Percentiles rank a stretch among this genome's conserved stretches.
phyloP scores from a whole-genome alignment of 495 filamentous ascomycete species.

The Lentithecium fluviatile region DNA sequence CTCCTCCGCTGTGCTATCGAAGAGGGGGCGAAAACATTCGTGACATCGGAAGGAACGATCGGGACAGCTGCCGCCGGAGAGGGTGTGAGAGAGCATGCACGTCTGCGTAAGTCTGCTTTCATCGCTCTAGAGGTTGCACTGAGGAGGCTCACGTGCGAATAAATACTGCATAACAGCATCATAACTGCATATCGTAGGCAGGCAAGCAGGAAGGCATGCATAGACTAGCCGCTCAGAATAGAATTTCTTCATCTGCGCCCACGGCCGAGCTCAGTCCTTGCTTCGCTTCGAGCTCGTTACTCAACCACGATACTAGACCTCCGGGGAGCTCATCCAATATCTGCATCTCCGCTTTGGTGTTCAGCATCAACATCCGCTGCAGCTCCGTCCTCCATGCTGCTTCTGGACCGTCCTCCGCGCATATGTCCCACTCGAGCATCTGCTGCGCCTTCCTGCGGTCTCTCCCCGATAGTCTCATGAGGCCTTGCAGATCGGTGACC shows the following conservation, averaged over 20 bases:
- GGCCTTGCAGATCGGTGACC: slow-evolving; percentile 37
- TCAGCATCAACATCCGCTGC: slow-evolving; percentile 83
- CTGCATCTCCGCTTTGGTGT: slow-evolving; percentile 89
- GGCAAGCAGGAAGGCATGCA: not conserved
- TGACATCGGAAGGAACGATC: too few relatives aligned
- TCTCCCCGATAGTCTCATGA: slow-evolving; percentile 57
- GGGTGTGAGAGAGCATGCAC: too few relatives aligned
- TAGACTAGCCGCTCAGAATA: not conserved
- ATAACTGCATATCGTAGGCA: too few relatives aligned
- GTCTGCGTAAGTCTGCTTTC: too few relatives aligned
- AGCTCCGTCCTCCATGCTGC: slow-evolving; percentile 63
- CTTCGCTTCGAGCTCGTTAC: slow-evolving; percentile 9
- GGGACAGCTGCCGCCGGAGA: not conserved
- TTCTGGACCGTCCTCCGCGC: slow-evolving; percentile 51
- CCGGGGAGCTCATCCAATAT: slow-evolving; percentile 55
- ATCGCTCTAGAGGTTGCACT: too few relatives aligned
- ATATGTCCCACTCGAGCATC: slow-evolving; percentile 61
- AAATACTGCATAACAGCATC: too few relatives aligned
- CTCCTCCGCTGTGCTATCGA: too few relatives aligned
- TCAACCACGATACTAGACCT: slow-evolving; percentile 26
- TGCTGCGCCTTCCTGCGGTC: slow-evolving; percentile 67
- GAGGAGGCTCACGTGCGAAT: too few relatives aligned
- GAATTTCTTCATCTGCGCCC: slow-evolving; percentile 10
- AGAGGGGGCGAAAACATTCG: too few relatives aligned
- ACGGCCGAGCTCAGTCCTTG: not conserved